Evolutionary conservation across 2,329 filamentous ascomycete genomes (phyloP).

Genomic region (Aureobasidium sp.): DNA sequence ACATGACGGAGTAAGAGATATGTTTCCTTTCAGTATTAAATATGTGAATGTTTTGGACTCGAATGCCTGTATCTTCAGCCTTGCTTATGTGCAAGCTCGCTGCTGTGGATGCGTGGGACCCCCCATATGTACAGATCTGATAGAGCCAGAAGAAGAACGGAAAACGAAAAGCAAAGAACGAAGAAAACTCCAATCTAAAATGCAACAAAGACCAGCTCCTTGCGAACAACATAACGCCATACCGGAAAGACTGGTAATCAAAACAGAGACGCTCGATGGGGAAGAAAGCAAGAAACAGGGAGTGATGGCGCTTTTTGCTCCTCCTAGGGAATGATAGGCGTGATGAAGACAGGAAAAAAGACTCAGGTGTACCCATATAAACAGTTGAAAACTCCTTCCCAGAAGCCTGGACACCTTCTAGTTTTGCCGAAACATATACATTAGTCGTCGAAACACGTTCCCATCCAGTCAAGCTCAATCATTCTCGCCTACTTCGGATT

Average conservation of each 20-base stretch:
- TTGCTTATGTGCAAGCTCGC: not conserved
- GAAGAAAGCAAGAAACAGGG: conserved; percentile 2
- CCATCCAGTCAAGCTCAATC: not conserved
- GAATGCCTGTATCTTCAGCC: not conserved
- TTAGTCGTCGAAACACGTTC: not conserved
- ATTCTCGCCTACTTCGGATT: conserved; percentile 31
- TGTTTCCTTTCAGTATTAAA: not conserved
- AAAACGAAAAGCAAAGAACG: not conserved
- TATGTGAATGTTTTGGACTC: not conserved
- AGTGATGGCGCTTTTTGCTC: conserved; percentile 7
- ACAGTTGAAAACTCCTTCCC: not conserved
- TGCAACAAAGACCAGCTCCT: conserved; percentile 8
- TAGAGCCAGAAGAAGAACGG: not conserved
- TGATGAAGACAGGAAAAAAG: not conserved
- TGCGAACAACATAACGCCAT: not conserved
- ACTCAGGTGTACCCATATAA: not conserved
- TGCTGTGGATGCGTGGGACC: not conserved
- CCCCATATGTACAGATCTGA: not conserved
- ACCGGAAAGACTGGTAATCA: not conserved
- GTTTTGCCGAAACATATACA: not conserved
- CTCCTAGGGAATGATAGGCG: conserved; percentile 6
- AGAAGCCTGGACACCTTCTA: conserved; percentile 6
- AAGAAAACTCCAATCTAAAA: conserved; percentile 1
- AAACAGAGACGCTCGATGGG: not conserved
- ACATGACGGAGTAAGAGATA: not conserved